Conservation (phyloP, 2,329 filamentous ascomycete species). For the Juglanconis juglandina region DNA sequence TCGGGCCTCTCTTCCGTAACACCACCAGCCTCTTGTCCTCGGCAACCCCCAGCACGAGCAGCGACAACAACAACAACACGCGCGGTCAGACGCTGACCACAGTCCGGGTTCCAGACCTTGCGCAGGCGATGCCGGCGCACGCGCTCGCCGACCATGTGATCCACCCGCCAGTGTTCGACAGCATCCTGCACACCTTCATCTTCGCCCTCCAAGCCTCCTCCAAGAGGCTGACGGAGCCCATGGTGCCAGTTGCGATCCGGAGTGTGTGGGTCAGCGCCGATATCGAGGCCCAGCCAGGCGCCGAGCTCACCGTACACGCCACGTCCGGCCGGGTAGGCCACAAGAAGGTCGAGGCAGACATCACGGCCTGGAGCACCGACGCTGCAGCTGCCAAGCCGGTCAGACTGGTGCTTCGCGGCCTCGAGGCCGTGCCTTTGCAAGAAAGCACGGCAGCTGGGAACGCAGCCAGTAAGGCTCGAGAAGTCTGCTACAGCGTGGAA, state of each 20-base stretch:
- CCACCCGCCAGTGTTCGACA: slow-evolving; percentile 11
- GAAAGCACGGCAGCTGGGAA: slow-evolving; percentile 7
- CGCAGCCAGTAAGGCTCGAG: background rate
- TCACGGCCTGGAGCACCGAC: slow-evolving; percentile 13
- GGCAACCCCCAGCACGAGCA: background rate
- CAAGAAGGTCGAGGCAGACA: slow-evolving; percentile 14
- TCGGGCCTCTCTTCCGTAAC: slow-evolving; percentile 14
- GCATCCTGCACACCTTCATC: slow-evolving; percentile 15
- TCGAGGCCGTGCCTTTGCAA: slow-evolving; percentile 13
- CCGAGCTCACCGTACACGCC: slow-evolving; percentile 15
- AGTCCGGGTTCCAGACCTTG: slow-evolving; percentile 9
- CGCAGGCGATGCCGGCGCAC: slow-evolving; percentile 4
- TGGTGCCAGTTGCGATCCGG: slow-evolving; percentile 14
- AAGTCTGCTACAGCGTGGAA: slow-evolving; percentile 11
- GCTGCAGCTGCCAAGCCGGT: background rate
- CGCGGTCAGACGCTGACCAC: slow-evolving; percentile 11
- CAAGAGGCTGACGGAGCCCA: slow-evolving; percentile 9
- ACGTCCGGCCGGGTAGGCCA: slow-evolving; percentile 6
- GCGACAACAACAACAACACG: background rate
- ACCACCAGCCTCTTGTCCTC: slow-evolving; percentile 9
- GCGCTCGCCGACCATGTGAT: slow-evolving; percentile 5
- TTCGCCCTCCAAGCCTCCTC: slow-evolving; percentile 9
- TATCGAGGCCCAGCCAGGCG: slow-evolving; percentile 6
- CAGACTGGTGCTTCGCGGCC: slow-evolving; percentile 4
- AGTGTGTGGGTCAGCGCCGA: slow-evolving; percentile 15